Base-by-base conservation (phyloP, 192 early-diverging fungal species). In the Diversispora epigaea region DNA sequence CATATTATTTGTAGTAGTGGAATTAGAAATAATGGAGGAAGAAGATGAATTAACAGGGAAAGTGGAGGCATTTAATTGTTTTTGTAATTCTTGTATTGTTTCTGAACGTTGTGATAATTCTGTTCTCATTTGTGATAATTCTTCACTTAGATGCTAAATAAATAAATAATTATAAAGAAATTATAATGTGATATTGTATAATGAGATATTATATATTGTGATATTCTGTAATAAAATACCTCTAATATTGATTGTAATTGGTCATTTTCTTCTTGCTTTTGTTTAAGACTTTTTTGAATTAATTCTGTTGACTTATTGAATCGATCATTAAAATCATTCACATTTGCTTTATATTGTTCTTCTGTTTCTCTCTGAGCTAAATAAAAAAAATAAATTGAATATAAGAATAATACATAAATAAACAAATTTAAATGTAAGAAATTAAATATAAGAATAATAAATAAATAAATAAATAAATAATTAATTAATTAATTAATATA, bases 221-320 rank as follows among this genome's bases (percentile, higher is more conserved):
- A 50, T 5, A 21, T 50, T 22, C n/a, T 58, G 9, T 44, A 55
- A 69, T 55, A 8, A 40, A 77, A 14, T 4, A 54, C 69, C 21
- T 85, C 81, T 50, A 78, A 61, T 22, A 82, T 84, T 39, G 57
- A 64, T 32, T 84, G 83, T 43, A 85, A 77, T 17, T 77, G 79
- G 12, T 80, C 78, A 68, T 78, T 83, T 56, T 87, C 82, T 60
- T 87, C 80, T 54, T 85, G 82, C 43, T 85, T 82, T 71, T 83
- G 77, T 19, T 71, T 70, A 17, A 77, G 72, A 40, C 54, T 76
- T 19, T 80, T 79, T n/a, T 83, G 75, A 61, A 75, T 77, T 45
- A 77, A 39, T 43, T 81, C 79, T 19, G 79, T 81, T 39, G 79
- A 77, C 41, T 80, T 78, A 5, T 70, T 68, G 0, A 84, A 71